Base-by-base conservation (phyloP, 2,329 filamentous ascomycete species). In the Xylogone sp. region DNA sequence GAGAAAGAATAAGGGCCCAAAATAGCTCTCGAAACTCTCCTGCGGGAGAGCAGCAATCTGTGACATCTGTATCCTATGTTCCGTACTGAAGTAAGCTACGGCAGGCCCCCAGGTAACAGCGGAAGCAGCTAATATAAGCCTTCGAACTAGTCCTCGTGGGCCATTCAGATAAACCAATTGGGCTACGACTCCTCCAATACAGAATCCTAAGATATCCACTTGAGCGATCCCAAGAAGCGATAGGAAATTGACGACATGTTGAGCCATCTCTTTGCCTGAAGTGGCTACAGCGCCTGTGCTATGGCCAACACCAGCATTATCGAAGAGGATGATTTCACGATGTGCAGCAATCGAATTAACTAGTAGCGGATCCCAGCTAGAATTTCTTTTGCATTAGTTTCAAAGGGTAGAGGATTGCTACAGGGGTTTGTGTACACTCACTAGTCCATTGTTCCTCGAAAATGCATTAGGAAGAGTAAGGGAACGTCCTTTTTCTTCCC, bases 101-200 rank as follows among this genome's bases (percentile, higher is more conserved):
- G 42, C 50, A 8, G 49, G 43, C 6, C 47, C 51, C n/a, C 21
- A 27, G 21, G 46, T 75, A 0, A 71, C 68, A 18, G 54, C 67
- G 2, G 74, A 72, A 2, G 75, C 75, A 10, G 71, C 73, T 8
- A 78, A 62, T 21, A 68, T 56, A 10, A 65, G 50, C 18, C 58
- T 57, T 2, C 59, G 56, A 0, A 68, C 56, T 4, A 59, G 45
- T 1, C 54, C 53, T 13, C 13, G 7, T 2, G 62, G 58, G 2
- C 59, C 59, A 18, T 60, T 58, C 34, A 68, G 50, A 1, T 63
- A 61, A 12, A 68, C 55, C 46, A 75, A 54, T 51, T 68, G 66
- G 7, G 58, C 63, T 2, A 54, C 55, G 21, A 51, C 53, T 12
- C 64, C 65, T 18, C 66, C 65, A 60, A 69, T 66, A 18, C 60